Evolutionary conservation across 2,329 filamentous ascomycete genomes (phyloP).

Genomic region (Diplodia corticola): DNA sequence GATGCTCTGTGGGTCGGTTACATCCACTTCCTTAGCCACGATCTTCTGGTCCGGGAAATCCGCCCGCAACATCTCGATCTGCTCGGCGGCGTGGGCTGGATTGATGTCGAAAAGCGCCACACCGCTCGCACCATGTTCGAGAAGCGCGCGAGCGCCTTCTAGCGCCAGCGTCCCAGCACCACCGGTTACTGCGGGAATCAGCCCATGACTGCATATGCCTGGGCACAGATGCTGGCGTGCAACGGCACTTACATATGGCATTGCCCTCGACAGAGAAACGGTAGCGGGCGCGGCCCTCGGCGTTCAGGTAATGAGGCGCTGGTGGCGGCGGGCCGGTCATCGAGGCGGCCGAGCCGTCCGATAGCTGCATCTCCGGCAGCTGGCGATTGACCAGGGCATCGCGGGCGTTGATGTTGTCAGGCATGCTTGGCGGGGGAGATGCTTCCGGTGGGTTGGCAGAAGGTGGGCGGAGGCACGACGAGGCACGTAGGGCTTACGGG

Average conservation of each 20-base stretch:
- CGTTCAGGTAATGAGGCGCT: conserved; percentile 44
- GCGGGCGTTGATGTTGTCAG: conserved; percentile 41
- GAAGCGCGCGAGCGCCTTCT: conserved; percentile 59
- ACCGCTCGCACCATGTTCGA: conserved; percentile 65
- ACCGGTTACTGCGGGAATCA: conserved; percentile 56
- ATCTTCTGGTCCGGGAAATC: conserved; percentile 59
- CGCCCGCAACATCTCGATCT: conserved; percentile 49
- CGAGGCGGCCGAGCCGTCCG: conserved; percentile 43
- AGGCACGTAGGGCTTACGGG: background rate
- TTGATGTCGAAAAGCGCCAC: conserved; percentile 63
- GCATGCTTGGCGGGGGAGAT: conserved; percentile 29
- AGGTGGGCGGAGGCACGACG: background rate
- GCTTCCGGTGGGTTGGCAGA: background rate
- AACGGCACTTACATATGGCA: conserved; percentile 48
- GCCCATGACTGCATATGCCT: background rate
- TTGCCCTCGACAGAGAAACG: conserved; percentile 56
- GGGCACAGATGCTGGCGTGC: background rate
- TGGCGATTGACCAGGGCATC: conserved; percentile 47
- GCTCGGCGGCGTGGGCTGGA: conserved; percentile 42
- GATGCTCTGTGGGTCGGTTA: conserved; percentile 56
- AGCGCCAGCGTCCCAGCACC: conserved; percentile 66
- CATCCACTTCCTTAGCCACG: conserved; percentile 56
- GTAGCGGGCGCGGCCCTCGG: conserved; percentile 46
- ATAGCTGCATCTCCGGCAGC: conserved; percentile 53
- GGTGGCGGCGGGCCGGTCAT: conserved; percentile 49